Percentiles rank a stretch among this genome's conserved stretches.
phyloP scores from a whole-genome alignment of 371 early-diverging fungal genomes.

The Fennellomyces sp. region DNA sequence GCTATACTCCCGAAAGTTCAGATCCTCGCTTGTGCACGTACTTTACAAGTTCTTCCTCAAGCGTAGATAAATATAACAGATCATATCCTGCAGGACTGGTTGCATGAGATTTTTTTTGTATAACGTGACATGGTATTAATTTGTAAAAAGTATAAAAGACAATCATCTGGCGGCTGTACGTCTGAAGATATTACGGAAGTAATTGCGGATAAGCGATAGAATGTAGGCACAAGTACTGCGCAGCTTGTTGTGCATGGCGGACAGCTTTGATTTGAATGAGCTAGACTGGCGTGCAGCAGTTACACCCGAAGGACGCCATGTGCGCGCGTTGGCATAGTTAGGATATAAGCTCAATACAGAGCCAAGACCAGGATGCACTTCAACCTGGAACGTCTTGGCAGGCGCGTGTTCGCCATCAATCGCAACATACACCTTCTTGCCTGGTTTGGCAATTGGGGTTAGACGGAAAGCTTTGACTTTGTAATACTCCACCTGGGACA shows the following conservation, averaged over 20 bases:
- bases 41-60: too few species aligned
- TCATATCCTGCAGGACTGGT: too few species aligned
- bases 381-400: constrained; percentile 60
- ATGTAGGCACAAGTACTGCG: constrained; percentile 8
- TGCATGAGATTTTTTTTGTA: too few species aligned
- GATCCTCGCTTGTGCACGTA: too few species aligned
- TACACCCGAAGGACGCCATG: constrained; percentile 10
- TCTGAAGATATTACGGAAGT: constrained; percentile 4
- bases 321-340: constrained; percentile 18
- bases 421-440: constrained; percentile 51
- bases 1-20: too few species aligned
- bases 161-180: constrained; percentile 1
- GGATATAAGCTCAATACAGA: constrained; percentile 49
- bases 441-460: constrained; percentile 40
- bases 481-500: constrained; percentile 60
- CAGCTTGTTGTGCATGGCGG: constrained; percentile 6
- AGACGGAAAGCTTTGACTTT: constrained; percentile 65
- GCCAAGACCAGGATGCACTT: constrained; percentile 58
- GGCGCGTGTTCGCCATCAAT: constrained; percentile 70
- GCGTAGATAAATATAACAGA: too few species aligned
- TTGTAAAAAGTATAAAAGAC: not conserved
- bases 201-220: constrained; percentile 10
- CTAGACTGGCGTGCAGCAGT: not conserved
- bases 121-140: not conserved
- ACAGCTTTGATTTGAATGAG: constrained; percentile 1